Conservation (phyloP, 192 early-diverging fungal genomes). For the Lunasporangiospora selenospora region DNA sequence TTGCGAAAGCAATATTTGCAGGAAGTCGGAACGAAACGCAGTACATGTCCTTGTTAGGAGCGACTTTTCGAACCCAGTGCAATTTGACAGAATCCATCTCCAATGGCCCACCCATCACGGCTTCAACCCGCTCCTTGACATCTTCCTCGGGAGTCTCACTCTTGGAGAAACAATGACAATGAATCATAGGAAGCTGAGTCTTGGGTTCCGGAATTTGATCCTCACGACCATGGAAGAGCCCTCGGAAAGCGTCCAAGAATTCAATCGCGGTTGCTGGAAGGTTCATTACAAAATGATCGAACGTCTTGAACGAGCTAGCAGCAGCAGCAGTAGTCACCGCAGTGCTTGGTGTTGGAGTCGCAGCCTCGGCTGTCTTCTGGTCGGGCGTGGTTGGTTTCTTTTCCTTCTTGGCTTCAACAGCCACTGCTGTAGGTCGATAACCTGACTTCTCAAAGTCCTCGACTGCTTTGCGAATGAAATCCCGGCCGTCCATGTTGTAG, state of each 20-base stretch:
- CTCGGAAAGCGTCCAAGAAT: slow-evolving; percentile 94
- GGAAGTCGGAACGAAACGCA: slow-evolving; percentile 90
- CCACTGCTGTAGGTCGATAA: slow-evolving; percentile 20
- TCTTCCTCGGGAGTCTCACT: slow-evolving; percentile 71
- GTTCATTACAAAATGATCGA: slow-evolving; percentile 99
- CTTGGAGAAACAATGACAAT: slow-evolving; percentile 95
- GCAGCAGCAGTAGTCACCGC: slow-evolving; percentile 7
- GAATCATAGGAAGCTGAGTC: slow-evolving; percentile 82
- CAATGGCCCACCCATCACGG: slow-evolving; percentile 24
- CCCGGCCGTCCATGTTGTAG: slow-evolving; percentile 91
- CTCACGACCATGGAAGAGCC: slow-evolving; percentile 68
- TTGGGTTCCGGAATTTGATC: slow-evolving; percentile 45
- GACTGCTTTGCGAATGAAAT: slow-evolving; percentile 85
- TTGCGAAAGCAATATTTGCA: slow-evolving; percentile 75
- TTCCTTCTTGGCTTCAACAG: slow-evolving; percentile 16
- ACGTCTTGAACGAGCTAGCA: slow-evolving; percentile 58
- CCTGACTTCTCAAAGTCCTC: slow-evolving; percentile 60
- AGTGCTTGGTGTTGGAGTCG: slow-evolving; percentile 24
- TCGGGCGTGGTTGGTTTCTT: slow-evolving; percentile 25
- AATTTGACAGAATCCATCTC: slow-evolving; percentile 52
- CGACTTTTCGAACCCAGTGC: slow-evolving; percentile 92
- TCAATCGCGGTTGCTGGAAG: slow-evolving; percentile 96
- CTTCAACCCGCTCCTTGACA: slow-evolving; percentile 58
- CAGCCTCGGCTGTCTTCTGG: neutral
- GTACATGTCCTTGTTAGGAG: slow-evolving; percentile 99